Conservation (phyloP, 1,139 yeast species). For the Sugiyamaella castrensis region DNA sequence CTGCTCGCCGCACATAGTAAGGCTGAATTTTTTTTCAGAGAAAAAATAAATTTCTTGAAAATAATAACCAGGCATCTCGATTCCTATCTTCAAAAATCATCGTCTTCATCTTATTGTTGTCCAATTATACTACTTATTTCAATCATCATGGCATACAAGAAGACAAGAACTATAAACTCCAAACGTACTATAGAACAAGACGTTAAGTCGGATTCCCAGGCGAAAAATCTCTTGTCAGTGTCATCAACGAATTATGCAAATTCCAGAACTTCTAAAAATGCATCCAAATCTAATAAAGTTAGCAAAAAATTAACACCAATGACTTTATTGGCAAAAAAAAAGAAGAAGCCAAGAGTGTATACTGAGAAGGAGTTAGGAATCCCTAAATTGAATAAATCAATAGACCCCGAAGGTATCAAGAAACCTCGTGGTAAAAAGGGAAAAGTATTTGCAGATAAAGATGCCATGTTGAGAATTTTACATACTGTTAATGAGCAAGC, state of each 20-base stretch:
- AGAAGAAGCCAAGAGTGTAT: conserved; percentile 55
- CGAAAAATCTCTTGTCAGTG: conserved; percentile 28
- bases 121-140: background rate
- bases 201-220: conserved; percentile 26
- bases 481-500: conserved; percentile 77
- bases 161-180: conserved; percentile 19
- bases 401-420: conserved; percentile 78
- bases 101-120: background rate
- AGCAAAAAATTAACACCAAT: conserved; percentile 22
- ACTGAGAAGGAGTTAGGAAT: conserved; percentile 74
- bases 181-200: conserved; percentile 27
- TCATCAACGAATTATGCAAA: conserved; percentile 28
- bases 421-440: conserved; percentile 85
- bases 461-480: conserved; percentile 65
- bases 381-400: conserved; percentile 77
- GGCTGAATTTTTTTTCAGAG: conserved; percentile 6
- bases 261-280: conserved; percentile 15
- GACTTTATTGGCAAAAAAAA: conserved; percentile 16
- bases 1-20: background rate
- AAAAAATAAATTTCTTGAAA: too few species aligned
- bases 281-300: conserved; percentile 18
- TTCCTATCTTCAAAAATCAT: background rate
- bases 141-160: conserved; percentile 10
- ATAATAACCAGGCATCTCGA: too few species aligned
- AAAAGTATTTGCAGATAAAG: conserved; percentile 80